These are phyloP conservation scores for Wickerhamomyces hampshirensis DNA, from an alignment of 805 yeast genomes.

Conservation along the genomic window DNA sequence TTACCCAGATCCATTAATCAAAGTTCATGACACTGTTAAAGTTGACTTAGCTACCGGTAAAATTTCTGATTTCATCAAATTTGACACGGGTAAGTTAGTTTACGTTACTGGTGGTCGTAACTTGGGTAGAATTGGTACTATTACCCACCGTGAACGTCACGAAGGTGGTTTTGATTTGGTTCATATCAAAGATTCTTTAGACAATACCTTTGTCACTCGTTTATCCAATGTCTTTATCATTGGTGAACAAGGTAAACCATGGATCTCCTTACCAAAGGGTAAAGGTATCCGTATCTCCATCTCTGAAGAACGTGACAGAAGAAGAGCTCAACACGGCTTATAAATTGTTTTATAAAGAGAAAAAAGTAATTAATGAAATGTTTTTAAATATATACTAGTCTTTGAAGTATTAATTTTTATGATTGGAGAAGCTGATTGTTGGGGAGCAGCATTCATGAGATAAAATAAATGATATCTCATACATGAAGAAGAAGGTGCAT, in stretches of 20 bases:
- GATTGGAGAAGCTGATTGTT: background rate
- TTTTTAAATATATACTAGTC: background rate
- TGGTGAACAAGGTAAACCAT: conserved; percentile 95
- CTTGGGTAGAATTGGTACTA: conserved; percentile 97
- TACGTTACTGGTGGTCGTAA: conserved; percentile 98
- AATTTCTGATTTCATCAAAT: conserved; percentile 82
- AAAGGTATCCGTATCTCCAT: conserved; percentile 96
- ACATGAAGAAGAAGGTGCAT: background rate
- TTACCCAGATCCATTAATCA: conserved; percentile 97
- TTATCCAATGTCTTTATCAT: conserved; percentile 87
- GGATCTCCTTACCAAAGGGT: conserved; percentile 96
- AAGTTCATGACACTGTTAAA: conserved; percentile 97
- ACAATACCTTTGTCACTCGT: conserved; percentile 95
- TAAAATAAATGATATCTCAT: background rate
- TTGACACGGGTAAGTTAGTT: conserved; percentile 88
- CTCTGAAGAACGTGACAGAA: conserved; percentile 98
- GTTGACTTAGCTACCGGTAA: conserved; percentile 95
- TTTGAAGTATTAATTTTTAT: background rate
- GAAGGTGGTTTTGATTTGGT: conserved; percentile 98
- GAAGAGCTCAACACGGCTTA: conserved; percentile 64
- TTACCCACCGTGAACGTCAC: conserved; percentile 94
- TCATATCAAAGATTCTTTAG: conserved; percentile 92
- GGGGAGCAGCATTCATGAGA: background rate
- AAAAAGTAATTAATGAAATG: conserved; percentile 1
- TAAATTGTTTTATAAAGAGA: conserved; percentile 9